These are phyloP conservation scores for Triticum dicoccoides DNA, from an alignment of 176 grass and related monocot species.

Conservation along the genomic window DNA sequence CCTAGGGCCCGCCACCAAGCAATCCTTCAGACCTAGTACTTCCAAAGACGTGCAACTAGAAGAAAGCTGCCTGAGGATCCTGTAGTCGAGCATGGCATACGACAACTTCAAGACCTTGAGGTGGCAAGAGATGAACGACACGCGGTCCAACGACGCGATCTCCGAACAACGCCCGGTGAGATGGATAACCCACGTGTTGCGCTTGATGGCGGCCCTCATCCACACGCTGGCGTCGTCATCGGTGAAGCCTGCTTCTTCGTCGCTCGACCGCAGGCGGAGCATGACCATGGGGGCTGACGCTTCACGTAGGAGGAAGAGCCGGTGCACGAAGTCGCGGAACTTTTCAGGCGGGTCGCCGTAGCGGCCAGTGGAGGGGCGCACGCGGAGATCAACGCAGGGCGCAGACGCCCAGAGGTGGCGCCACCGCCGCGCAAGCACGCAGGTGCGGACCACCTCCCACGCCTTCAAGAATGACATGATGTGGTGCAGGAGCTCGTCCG, in stretches of 20 bases:
- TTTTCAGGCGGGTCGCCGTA: neutral
- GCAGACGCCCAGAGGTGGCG: conserved; percentile 30
- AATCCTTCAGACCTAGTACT: conserved; percentile 19
- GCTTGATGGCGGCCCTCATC: neutral
- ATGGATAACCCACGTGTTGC: neutral
- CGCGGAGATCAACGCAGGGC: conserved; percentile 9
- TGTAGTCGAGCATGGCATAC: neutral
- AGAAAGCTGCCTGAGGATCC: neutral
- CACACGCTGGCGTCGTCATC: conserved; percentile 4
- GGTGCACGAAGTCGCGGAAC: neutral
- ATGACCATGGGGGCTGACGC: neutral
- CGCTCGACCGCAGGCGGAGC: conserved; percentile 23
- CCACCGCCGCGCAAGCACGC: conserved; percentile 35
- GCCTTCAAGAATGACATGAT: conserved; percentile 24
- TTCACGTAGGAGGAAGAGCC: conserved; percentile 4
- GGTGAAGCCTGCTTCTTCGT: neutral
- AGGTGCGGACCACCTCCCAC: conserved; percentile 42
- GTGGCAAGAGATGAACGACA: conserved; percentile 3
- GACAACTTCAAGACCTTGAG: conserved; percentile 31
- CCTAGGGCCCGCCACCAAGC: neutral
- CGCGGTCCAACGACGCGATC: neutral
- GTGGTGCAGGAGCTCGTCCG: conserved; percentile 30
- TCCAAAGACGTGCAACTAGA: conserved; percentile 27
- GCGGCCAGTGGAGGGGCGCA: neutral
- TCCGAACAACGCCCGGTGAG: neutral